These are phyloP conservation scores for Albugo laibachii DNA, from an alignment of 352 stramenopile genomes.

Conservation along the genomic window DNA sequence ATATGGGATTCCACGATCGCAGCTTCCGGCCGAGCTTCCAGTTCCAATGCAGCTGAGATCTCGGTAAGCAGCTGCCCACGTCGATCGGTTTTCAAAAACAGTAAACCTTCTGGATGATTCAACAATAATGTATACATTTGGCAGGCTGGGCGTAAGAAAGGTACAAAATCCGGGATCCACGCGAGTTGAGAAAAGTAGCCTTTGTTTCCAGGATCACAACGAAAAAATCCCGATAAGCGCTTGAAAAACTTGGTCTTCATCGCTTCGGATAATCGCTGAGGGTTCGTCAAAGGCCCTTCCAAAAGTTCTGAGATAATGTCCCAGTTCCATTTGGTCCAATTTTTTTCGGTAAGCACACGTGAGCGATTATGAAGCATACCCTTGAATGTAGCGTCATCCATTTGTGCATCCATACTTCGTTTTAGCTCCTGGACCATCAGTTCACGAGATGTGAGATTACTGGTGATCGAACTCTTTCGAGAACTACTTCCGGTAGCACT, in stretches of 20 bases:
- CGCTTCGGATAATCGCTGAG: conserved; percentile 63
- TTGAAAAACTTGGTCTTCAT: conserved; percentile 90
- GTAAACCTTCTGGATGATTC: conserved; percentile 67
- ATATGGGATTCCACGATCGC: conserved; percentile 80
- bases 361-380: conserved; percentile 77
- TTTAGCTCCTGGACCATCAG: conserved; percentile 77
- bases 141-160: conserved; percentile 69
- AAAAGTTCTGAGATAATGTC: conserved; percentile 80
- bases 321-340: conserved; percentile 85
- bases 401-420: conserved; percentile 71
- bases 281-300: conserved; percentile 70
- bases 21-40: conserved; percentile 67
- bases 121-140: conserved; percentile 80
- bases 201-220: conserved; percentile 78
- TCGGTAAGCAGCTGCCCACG: conserved; percentile 67
- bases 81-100: conserved; percentile 77
- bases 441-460: conserved; percentile 63
- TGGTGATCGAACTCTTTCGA: conserved; percentile 22
- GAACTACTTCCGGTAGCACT: neutral
- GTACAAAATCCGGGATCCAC: conserved; percentile 80
- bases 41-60: conserved; percentile 63
- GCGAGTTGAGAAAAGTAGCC: conserved; percentile 76
- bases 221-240: conserved; percentile 76
- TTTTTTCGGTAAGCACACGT: conserved; percentile 72
- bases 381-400: conserved; percentile 78